phyloP scores from a whole-genome alignment of 1,284 basidiomycete species.

The Fomitopsis schrenkii region DNA sequence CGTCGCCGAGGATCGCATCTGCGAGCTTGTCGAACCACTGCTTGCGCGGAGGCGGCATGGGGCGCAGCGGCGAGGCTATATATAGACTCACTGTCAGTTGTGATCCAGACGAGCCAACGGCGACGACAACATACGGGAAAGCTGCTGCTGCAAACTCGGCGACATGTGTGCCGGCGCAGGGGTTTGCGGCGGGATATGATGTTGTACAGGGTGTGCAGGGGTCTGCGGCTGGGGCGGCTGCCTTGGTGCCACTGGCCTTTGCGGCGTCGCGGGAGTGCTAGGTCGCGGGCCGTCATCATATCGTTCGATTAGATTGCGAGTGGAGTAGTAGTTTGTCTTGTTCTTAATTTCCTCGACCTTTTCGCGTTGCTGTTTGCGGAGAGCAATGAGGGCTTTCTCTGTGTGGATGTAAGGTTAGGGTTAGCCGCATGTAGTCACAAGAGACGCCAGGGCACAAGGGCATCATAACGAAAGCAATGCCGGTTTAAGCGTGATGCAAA shows the following conservation, averaged over 20 bases:
- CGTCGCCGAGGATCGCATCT: slow-evolving; percentile 83
- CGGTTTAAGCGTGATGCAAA: too few relatives aligned
- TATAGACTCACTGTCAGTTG: background rate
- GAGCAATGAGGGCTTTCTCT: slow-evolving; percentile 78
- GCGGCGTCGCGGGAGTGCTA: slow-evolving; percentile 25
- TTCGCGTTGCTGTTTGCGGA: slow-evolving; percentile 78
- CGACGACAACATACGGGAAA: slow-evolving; percentile 33
- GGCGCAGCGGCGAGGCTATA: slow-evolving; percentile 34
- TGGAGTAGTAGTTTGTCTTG: slow-evolving; percentile 93
- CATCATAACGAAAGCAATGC: too few relatives aligned
- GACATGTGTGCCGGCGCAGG: slow-evolving; percentile 22
- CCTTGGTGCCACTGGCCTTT: slow-evolving; percentile 25
- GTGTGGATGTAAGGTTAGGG: slow-evolving; percentile 1
- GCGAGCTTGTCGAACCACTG: slow-evolving; percentile 89
- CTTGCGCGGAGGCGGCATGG: slow-evolving; percentile 61
- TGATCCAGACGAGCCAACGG: background rate
- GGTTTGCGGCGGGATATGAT: slow-evolving; percentile 17
- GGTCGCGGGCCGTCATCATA: slow-evolving; percentile 68
- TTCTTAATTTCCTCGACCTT: slow-evolving; percentile 98
- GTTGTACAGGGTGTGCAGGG: slow-evolving; percentile 13
- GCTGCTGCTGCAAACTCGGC: slow-evolving; percentile 29
- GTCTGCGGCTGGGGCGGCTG: slow-evolving; percentile 14
- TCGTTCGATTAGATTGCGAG: slow-evolving; percentile 84
- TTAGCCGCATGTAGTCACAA: background rate
- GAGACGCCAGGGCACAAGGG: background rate